These are phyloP conservation scores for Alternaria gansuensis DNA, from an alignment of 2,329 filamentous ascomycete genomes.

Conservation along the genomic window DNA sequence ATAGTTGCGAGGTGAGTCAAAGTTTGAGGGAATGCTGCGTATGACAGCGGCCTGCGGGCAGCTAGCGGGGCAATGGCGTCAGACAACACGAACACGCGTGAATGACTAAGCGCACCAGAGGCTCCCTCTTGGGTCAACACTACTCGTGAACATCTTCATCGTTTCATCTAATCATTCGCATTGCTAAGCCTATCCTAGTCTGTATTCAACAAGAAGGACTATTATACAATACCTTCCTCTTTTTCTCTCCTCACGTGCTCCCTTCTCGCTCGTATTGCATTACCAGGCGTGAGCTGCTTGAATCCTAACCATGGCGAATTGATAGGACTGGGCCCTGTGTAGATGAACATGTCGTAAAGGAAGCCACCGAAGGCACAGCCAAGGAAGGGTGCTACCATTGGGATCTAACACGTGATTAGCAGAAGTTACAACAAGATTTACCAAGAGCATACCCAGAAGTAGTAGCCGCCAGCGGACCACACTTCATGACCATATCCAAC, in stretches of 20 bases:
- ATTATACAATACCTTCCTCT: slow-evolving; percentile 42
- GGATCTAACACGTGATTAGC: slow-evolving; percentile 61
- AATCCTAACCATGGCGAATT: slow-evolving; percentile 73
- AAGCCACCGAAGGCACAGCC: slow-evolving; percentile 56
- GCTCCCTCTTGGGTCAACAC: background rate
- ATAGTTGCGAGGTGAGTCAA: slow-evolving; percentile 26
- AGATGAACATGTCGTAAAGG: slow-evolving; percentile 59
- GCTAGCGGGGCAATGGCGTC: slow-evolving; percentile 25
- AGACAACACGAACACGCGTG: slow-evolving; percentile 12
- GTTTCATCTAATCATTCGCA: too few species aligned
- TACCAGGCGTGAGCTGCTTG: slow-evolving; percentile 56
- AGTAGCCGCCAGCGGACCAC: slow-evolving; percentile 73
- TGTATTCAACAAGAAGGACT: background rate
- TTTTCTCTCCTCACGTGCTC: slow-evolving; percentile 39
- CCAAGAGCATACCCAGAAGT: slow-evolving; percentile 69
- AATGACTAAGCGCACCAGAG: slow-evolving; percentile 23
- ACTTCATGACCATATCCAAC: slow-evolving; percentile 74
- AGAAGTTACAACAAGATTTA: background rate
- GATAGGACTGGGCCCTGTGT: slow-evolving; percentile 73
- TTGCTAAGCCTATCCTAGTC: too few species aligned
- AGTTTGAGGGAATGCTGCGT: slow-evolving; percentile 20
- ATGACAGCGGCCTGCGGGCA: slow-evolving; percentile 20
- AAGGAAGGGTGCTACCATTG: slow-evolving; percentile 74
- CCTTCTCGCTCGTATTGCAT: slow-evolving; percentile 33
- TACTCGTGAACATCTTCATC: background rate